Evolutionary conservation across 2,329 filamentous ascomycete genomes (phyloP), one percentile per base, ranked within the genome.

Genomic region (Sporothrix sp.): DNA sequence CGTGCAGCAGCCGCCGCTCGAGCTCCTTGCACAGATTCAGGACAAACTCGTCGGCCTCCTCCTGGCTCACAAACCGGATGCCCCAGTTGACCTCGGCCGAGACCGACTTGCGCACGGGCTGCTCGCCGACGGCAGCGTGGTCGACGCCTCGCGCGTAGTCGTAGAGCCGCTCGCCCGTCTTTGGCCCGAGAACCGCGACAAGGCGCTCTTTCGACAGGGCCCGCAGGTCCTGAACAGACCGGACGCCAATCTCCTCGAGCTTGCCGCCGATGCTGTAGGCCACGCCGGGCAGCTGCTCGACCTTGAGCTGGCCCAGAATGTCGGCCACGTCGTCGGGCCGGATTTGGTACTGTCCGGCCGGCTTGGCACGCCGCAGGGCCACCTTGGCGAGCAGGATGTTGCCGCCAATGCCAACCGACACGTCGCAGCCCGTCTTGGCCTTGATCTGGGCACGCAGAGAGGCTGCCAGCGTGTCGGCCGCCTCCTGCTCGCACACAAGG

Each of bases 21-120:
- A 98, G 70, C 65, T 98, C 93, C 51, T 83, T 83, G 61, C 87
- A 93, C 0, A 98, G 71, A 57, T 87, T 93, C 54, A 80, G 72
- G 27, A 97, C 76, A 63, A 98, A 98, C 57, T 94, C 87, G 53
- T 97, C 91, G 0, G 89, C 90, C 66, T 98, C 91, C n/a, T 79
- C 76, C 61, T 96, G 88, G 54, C 78, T 94, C 58, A 93, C 81
- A 63, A 98, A 98, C 6, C 93, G 82, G 51, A 98, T 95, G 3
- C 94, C 93, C 93, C 93, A 98, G 60, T 93, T 98, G 55, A 98
- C 88, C 64, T 98, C 93, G 1, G 91, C 91, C 2, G 93, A 97
- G 0, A 98, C 88, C 0, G 91, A 97, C 63, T 97, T 98, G 49
- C 93, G 82, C 14, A 87, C 73, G 0, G 84, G 79, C 61, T 94